These are phyloP conservation scores for Salix koriyanagi DNA, from an alignment of 345 rosid species.

Conservation along the genomic window DNA sequence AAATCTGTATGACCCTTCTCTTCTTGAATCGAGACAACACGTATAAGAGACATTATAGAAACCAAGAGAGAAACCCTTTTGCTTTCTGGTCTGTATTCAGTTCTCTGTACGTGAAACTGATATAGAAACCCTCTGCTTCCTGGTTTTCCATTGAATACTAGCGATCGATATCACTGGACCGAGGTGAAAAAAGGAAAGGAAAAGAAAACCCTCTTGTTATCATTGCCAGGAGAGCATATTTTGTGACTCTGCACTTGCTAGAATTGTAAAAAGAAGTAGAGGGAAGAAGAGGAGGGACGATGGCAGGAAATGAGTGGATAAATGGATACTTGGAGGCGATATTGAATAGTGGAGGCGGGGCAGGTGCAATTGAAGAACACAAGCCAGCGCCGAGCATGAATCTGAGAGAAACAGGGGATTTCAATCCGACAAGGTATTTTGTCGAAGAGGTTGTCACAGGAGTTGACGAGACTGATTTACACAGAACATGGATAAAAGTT, in stretches of 20 bases:
- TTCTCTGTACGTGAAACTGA: not conserved
- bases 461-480: slow-evolving; percentile 85
- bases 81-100: not conserved
- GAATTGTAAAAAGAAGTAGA: not conserved
- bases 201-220: not conserved
- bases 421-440: slow-evolving; percentile 84
- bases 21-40: not conserved
- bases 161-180: not conserved
- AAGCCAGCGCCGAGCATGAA: slow-evolving; percentile 33
- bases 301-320: slow-evolving; percentile 98
- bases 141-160: not conserved
- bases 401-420: slow-evolving; percentile 47
- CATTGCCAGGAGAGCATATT: not conserved
- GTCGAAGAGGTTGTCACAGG: slow-evolving; percentile 95
- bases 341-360: slow-evolving; percentile 63
- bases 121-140: not conserved
- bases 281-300: slow-evolving; percentile 1
- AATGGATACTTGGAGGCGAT: slow-evolving; percentile 96
- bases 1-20: not conserved
- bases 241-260: no score
- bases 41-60: no score
- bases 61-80: not conserved
- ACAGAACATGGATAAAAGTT: slow-evolving; percentile 93
- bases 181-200: not conserved
- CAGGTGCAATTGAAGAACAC: slow-evolving; percentile 56